Percentiles rank a stretch among this genome's conserved stretches.
These are phyloP conservation scores for Aspergillus saccharolyticus DNA, from an alignment of 495 filamentous ascomycete genomes.

Conservation along the genomic window DNA sequence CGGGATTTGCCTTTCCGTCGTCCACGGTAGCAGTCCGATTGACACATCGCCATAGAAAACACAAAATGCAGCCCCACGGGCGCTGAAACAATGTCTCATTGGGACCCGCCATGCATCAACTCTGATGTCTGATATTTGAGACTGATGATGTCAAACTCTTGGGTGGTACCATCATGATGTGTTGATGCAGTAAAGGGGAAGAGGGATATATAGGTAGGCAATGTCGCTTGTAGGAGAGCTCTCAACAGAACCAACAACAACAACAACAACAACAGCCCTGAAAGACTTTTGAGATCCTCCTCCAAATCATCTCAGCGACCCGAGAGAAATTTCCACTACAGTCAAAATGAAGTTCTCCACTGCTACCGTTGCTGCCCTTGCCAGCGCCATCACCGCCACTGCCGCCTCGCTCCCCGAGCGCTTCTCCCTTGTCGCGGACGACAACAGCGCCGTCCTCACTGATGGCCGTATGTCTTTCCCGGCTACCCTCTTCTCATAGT, in stretches of 20 bases:
- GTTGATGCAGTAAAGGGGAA: background rate
- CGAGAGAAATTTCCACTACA: background rate
- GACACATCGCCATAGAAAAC: background rate
- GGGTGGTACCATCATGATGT: constrained; percentile 1
- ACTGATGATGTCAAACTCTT: background rate
- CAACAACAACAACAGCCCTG: background rate
- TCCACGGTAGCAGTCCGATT: background rate
- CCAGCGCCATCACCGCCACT: constrained; percentile 20
- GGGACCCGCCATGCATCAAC: background rate
- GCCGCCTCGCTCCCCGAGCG: constrained; percentile 27
- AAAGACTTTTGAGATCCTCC: background rate
- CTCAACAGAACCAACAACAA: background rate
- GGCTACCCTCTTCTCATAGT: background rate
- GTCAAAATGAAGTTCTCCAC: constrained; percentile 32
- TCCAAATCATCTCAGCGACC: no score
- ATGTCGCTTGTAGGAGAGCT: background rate
- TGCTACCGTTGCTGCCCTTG: constrained; percentile 23
- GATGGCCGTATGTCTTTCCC: constrained; percentile 25
- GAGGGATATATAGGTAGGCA: background rate
- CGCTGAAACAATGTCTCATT: background rate
- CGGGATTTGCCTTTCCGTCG: background rate
- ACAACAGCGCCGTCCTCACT: constrained; percentile 28
- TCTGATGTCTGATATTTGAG: background rate
- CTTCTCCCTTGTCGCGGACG: constrained; percentile 32
- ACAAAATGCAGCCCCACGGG: background rate